phyloP scores from a whole-genome alignment of 495 filamentous ascomycete species.

The Penicillium alfredii region DNA sequence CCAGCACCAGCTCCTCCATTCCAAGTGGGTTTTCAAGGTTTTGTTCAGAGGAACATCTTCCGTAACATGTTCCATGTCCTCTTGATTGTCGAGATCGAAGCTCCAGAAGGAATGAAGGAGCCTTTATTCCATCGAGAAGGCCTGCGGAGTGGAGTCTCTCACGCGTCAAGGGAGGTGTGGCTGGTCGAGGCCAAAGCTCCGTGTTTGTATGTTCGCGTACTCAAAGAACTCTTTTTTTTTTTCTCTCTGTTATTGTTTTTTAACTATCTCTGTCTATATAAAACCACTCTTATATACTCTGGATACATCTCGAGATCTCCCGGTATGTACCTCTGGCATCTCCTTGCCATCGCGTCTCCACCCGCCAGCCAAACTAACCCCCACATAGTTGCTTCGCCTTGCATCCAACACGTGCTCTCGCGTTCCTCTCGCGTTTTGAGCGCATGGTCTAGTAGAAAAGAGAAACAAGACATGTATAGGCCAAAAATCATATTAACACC shows the following conservation, averaged over 20 bases:
- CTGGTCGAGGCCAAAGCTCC: conserved; percentile 3
- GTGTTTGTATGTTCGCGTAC: too few relatives aligned
- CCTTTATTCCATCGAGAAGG: conserved; percentile 10
- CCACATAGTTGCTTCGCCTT: conserved; percentile 4
- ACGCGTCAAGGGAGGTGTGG: conserved; percentile 15
- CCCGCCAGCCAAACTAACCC: conserved; percentile 8
- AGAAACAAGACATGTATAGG: neutral
- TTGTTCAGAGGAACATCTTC: neutral
- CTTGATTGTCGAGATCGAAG: conserved; percentile 5
- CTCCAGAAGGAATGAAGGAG: conserved; percentile 19
- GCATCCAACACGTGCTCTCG: conserved; percentile 6
- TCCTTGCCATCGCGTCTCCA: conserved; percentile 8
- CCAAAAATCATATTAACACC: too few relatives aligned
- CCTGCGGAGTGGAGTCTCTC: conserved; percentile 11
- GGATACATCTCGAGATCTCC: too few relatives aligned
- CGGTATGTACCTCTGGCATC: too few relatives aligned
- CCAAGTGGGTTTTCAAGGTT: neutral
- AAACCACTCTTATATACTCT: too few relatives aligned
- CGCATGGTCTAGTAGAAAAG: too few relatives aligned
- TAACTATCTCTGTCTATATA: too few relatives aligned
- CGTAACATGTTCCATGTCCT: conserved; percentile 3
- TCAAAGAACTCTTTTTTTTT: too few relatives aligned
- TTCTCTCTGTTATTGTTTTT: too few relatives aligned
- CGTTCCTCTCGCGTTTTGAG: conserved; percentile 5
- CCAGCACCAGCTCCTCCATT: too few relatives aligned